Evolutionary conservation across 352 stramenopile species (phyloP), one percentile per base, ranked within the genome.

Genomic region (Globisporangium abappressorium): DNA sequence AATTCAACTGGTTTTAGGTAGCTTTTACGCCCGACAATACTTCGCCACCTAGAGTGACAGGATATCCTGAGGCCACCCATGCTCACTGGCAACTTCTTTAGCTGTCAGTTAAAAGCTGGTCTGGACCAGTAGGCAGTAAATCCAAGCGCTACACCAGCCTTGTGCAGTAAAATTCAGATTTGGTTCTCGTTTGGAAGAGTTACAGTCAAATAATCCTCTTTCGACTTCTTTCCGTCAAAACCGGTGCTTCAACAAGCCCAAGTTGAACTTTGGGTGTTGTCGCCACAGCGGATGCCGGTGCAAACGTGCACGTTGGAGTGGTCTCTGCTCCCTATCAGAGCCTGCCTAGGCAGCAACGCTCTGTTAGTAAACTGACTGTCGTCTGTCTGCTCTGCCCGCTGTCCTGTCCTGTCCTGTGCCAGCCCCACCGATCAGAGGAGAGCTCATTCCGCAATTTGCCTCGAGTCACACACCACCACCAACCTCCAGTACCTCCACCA

Each of bases 381-480:
- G 41, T n/a, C 41, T 63, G 20, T 63, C 28, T 34, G 57, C 5
- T n/a, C 36, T 43, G 36, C 30, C 30, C 30, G 30, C 30, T 33
- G 0, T 1, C 33, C 8, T 38, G 33, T 11, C 33, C 28, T 34
- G 57, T 5, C 34, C 41, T 47, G 41, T n/a, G 41, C 4, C 41
- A 47, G 41, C 41, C 41, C 41, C 41, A 4, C 41, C 41, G 41
- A 47, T 47, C 41, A 47, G 41, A 20, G 41, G 41, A 47, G 15
- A n/a, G 11, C 43, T 65, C 59, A 65, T 53, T 65, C 30, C 46
- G 30, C 41, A 56, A 57, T 56, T 65, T 65, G 38, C 59, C 15
- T 24, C 28, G 59, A 54, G 47, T 22, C 47, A 9, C 38, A 57
- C 41, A 43, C 38, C 57, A 34, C 59, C 28, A 43, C 59, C 38